Base-by-base conservation (phyloP, 192 early-diverging fungal genomes). In the Rhizophagus prolifer region DNA sequence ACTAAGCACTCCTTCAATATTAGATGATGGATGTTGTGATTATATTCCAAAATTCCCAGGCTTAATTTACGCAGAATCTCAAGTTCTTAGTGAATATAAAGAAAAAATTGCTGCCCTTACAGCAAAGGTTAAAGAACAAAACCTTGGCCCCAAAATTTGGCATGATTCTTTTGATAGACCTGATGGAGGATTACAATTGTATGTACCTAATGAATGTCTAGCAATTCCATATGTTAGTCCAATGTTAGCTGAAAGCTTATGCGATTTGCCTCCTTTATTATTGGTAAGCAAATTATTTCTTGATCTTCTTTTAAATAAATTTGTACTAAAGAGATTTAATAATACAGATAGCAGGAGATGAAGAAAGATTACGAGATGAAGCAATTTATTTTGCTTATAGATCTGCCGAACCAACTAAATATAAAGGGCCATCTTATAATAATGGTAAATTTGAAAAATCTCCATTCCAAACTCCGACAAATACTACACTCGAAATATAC, bases 331-430 rank as follows among this genome's bases (percentile, higher is more conserved):
- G 7, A 5, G 0, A 34, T 34, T 34, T 34, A 8, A 38, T 8
- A 38, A 9, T 74, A 26, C 71, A 85, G 84, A 79, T 84, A 71
- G 70, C 80, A 7, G 87, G 87, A 23, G 72, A 80, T 46, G 84
- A 81, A 1, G 87, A 88, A 63, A 67, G 82, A 69, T 58, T 88
- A 21, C 72, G 84, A 19, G 87, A 88, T 68, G 87, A 88, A 70
- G 44, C 80, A 21, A 82, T 88, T 68, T 85, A 84, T 23, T 78
- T 83, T 67, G 76, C 78, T 16, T 68, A 78, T 64, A 34, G 31
- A 34, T 34, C 31, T 62, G 65, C 80, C 1, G 34, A 79, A 19
- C 30, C 72, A 31, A 30, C 72, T 7, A 76, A 73, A 9, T 67
- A 76, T 23, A 31, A 66, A 38, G 44, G 47, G 3, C 44, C 63